These are phyloP conservation scores for Pseudozyma thailandica DNA, from an alignment of 1,284 basidiomycete genomes.

Conservation along the genomic window DNA sequence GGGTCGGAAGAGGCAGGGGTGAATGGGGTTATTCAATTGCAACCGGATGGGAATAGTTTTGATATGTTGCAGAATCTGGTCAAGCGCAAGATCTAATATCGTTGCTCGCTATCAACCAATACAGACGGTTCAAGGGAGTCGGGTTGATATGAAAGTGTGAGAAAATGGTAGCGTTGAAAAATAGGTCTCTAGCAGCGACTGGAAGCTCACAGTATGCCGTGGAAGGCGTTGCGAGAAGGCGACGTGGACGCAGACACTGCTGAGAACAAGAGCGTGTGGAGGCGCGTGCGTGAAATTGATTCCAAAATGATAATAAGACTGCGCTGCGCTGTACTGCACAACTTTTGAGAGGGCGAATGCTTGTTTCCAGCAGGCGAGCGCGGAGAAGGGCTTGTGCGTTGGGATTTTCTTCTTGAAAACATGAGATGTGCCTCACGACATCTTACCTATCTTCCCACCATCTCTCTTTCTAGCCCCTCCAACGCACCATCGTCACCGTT, in stretches of 20 bases:
- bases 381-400: conserved; percentile 16
- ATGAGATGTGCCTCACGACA: conserved; percentile 24
- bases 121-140: too few species aligned
- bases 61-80: conserved; percentile 93
- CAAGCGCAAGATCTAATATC: conserved; percentile 72
- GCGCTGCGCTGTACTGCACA: too few species aligned
- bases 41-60: conserved; percentile 97
- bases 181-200: conserved; percentile 17
- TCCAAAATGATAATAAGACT: not conserved
- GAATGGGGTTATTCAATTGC: conserved; percentile 72
- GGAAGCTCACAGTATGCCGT: conserved; percentile 33
- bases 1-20: conserved; percentile 16
- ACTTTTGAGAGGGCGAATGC: too few species aligned
- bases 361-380: too few species aligned
- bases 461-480: not conserved
- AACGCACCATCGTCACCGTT: too few species aligned
- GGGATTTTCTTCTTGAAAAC: not conserved
- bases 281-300: not conserved
- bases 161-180: not conserved
- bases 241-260: conserved; percentile 8
- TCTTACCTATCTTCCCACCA: conserved; percentile 9
- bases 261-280: conserved; percentile 15
- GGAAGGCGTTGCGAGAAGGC: too few species aligned
- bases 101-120: too few species aligned
- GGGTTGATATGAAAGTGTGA: too few species aligned